Base-by-base conservation (phyloP, 202 grass and related monocot species). In the Bolboschoenoplectus hybrid region DNA sequence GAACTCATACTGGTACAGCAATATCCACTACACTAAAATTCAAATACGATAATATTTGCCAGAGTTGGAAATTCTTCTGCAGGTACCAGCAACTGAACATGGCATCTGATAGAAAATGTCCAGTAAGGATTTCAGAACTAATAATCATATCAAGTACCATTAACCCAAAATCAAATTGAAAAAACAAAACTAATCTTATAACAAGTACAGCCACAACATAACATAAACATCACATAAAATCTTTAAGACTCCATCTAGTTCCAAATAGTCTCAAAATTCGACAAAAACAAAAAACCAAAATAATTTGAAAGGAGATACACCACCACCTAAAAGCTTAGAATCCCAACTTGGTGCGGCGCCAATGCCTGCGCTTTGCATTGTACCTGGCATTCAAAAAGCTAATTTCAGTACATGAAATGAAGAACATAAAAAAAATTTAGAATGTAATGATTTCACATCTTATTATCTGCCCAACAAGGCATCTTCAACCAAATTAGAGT, bases 341-440 rank as follows among this genome's bases (percentile, higher is more conserved):
- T 69, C 87, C 87, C 12, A 89, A 66, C 87, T 89, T 89, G 46
- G 87, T 89, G 67, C 87, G 87, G 26, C 87, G 87, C 87, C 87
- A 89, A 41, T 89, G 87, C 83, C 87, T 89, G 53, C 87, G 87
- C 87, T 89, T 89, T 20, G 87, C 87, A 17, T 89, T 89, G 84
- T 81, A 89, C 88, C 88, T 87, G 62, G 39, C 79, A 34, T 50
- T 36, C 11, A 67, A 45, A 79, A 3, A 26, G 26, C 55, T 11
- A 9, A 85, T 80, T 78, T 79, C 51, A 79, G 6, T n/a, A 58
- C 0, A 26, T 26, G 26, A 26, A 26, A 26, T 26, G 26, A 26
- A 26, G 26, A 26, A 0, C 26, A 26, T 26, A 6, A 40, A 43
- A 43, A 8, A 67, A 2, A 87, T 4, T 67, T 62, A 7, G 26